Conservation (phyloP, 2,329 filamentous ascomycete species). For the Teratosphaeria nubilosa region DNA sequence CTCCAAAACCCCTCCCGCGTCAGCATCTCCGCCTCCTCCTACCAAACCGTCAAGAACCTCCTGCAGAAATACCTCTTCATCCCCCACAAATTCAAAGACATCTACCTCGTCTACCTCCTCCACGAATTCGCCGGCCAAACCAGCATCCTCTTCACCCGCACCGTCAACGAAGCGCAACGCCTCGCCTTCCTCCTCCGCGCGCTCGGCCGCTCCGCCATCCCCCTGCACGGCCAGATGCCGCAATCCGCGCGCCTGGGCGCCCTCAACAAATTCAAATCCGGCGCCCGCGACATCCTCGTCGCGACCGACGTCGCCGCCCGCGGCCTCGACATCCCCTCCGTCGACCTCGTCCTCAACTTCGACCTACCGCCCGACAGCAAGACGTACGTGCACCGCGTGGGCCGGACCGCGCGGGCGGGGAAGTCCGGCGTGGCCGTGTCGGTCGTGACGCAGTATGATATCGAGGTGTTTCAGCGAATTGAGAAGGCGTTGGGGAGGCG, state of each 20-base stretch:
- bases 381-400: constrained; percentile 84
- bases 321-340: constrained; percentile 85
- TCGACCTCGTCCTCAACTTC: constrained; percentile 78
- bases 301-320: constrained; percentile 90
- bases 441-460: constrained; percentile 78
- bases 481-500: constrained; percentile 74
- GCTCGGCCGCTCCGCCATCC: constrained; percentile 82
- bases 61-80: constrained; percentile 81
- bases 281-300: constrained; percentile 74
- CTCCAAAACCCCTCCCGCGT: constrained; percentile 76
- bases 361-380: constrained; percentile 78
- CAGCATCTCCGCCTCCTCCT: constrained; percentile 70
- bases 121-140: constrained; percentile 82
- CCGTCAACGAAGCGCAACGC: constrained; percentile 82
- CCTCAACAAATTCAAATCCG: constrained; percentile 77
- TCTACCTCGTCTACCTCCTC: constrained; percentile 75
- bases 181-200: constrained; percentile 72
- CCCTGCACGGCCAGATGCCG: constrained; percentile 82
- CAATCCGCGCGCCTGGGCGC: constrained; percentile 81
- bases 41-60: constrained; percentile 84
- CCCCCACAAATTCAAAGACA: constrained; percentile 78
- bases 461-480: constrained; percentile 70
- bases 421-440: constrained; percentile 73
- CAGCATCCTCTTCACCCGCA: constrained; percentile 83
- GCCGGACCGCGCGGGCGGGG: constrained; percentile 77